Base-by-base conservation (phyloP, 2,329 filamentous ascomycete genomes). In the Byssochlamys sp. region DNA sequence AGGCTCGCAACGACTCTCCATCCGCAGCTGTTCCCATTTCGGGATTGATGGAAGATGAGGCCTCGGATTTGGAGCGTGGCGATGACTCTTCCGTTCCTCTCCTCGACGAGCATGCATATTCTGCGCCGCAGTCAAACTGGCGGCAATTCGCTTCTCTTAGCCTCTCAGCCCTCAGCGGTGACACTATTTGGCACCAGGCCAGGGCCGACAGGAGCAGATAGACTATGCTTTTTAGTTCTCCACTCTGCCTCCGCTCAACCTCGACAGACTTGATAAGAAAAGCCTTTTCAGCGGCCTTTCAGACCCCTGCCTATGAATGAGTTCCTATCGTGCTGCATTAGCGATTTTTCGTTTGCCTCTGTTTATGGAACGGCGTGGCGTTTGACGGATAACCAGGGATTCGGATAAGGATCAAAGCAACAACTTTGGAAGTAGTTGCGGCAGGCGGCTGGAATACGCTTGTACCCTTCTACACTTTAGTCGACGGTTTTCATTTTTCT, bases 21-120 rank as follows among this genome's bases (percentile, higher is more conserved):
- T 80, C 80, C 27, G 76, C 81, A 4, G 79, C 79, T 27, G 73
- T 77, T 31, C 78, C 78, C 7, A 75, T 82, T 14, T 70, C 74
- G 2, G 62, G 65, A 55, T 58, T 65, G 27, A 63, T 64, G 27
- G 70, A 71, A 29, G 69, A 73, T 49, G 67, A 68, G n/a, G 66
- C 69, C 31, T 70, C 69, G 2, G 78, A 80, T 57, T 62, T 76
- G 10, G 77, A 79, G 57, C 71, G 73, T 28, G 76, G 70, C 31
- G 69, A 69, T 11, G 67, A 64, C 48, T 58, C 67, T 9, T 68
- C 70, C 27, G 64, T 64, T 24, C 71, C 72, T 4, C 66, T 73
- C 35, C 67, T 75, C 39, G 69, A 68, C 52, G 61, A 62, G 31
- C 64, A 71, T 52, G 62, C 66, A 26, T 65, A 65, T 28, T 70